Evolutionary conservation across 192 early-diverging fungal genomes (phyloP).

Genomic region (Phlyctochytrium arcticum): DNA sequence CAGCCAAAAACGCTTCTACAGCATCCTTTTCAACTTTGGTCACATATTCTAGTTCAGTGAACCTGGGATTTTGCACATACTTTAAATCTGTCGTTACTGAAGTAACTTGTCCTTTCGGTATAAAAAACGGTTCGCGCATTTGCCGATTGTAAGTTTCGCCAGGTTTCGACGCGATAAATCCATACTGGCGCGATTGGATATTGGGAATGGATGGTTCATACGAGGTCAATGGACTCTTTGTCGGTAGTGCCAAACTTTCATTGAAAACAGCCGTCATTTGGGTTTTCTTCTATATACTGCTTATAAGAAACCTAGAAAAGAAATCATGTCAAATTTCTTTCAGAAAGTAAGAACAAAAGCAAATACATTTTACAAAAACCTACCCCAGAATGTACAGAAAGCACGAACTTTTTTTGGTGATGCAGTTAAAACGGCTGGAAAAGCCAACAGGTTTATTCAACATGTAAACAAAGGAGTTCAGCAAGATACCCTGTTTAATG

Average conservation of each 20-base stretch:
- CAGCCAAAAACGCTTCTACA: too few species aligned
- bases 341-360: not conserved
- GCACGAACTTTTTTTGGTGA: not conserved
- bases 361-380: too few species aligned
- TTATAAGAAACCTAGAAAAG: not conserved
- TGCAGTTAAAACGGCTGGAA: too few species aligned
- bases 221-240: not conserved
- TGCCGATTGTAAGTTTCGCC: not conserved
- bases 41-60: not conserved
- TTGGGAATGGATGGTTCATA: not conserved
- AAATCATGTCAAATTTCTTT: not conserved
- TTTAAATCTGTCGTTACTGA: not conserved
- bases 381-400: not conserved
- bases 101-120: not conserved
- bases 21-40: conserved; percentile 7
- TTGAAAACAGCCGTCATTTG: conserved; percentile 1
- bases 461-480: too few species aligned
- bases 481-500: not conserved
- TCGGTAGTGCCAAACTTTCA: not conserved
- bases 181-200: not conserved
- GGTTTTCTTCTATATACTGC: too few species aligned
- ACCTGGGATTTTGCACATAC: not conserved
- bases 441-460: too few species aligned
- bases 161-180: not conserved
- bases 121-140: not conserved